phyloP scores from a whole-genome alignment of 2,329 filamentous ascomycete species.

The Paraphoma sp. region DNA sequence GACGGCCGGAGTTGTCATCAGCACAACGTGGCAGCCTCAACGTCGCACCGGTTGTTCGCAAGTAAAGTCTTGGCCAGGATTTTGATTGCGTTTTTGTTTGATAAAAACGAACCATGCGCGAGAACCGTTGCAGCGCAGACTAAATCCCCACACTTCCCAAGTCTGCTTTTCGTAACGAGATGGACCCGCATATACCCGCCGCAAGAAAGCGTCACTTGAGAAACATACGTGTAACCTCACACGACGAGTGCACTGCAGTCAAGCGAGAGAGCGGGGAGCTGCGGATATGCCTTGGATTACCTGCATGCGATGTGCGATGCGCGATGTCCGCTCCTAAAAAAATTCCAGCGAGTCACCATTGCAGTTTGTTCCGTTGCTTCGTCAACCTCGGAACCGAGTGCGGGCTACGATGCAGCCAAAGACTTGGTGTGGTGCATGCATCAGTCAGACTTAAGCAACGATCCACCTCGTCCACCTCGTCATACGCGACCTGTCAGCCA shows the following conservation, averaged over 20 bases:
- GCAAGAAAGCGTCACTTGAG: not conserved
- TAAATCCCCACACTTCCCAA: not conserved
- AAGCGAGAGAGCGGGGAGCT: not conserved
- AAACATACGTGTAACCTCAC: not conserved
- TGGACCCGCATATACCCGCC: not conserved
- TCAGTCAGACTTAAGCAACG: slow-evolving; percentile 12
- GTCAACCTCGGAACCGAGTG: not conserved
- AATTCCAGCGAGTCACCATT: not conserved
- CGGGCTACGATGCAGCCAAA: not conserved
- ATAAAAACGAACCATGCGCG: not conserved
- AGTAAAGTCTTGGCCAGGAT: not conserved
- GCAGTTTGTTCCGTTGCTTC: not conserved
- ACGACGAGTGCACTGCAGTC: not conserved
- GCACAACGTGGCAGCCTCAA: not conserved
- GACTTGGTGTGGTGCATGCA: not conserved
- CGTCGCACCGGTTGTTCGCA: no score
- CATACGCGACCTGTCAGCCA: slow-evolving; percentile 30
- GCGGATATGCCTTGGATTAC: not conserved
- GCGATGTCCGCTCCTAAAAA: not conserved
- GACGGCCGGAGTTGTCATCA: no score
- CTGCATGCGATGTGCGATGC: not conserved
- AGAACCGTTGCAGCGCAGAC: not conserved
- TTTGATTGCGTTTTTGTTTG: not conserved
- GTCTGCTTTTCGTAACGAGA: not conserved
- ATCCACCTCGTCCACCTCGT: slow-evolving; percentile 10